Percentiles rank a stretch among this genome's conserved stretches.
These are phyloP conservation scores for Hypoxylon sp. DNA, from an alignment of 2,329 filamentous ascomycete species.

Conservation along the genomic window DNA sequence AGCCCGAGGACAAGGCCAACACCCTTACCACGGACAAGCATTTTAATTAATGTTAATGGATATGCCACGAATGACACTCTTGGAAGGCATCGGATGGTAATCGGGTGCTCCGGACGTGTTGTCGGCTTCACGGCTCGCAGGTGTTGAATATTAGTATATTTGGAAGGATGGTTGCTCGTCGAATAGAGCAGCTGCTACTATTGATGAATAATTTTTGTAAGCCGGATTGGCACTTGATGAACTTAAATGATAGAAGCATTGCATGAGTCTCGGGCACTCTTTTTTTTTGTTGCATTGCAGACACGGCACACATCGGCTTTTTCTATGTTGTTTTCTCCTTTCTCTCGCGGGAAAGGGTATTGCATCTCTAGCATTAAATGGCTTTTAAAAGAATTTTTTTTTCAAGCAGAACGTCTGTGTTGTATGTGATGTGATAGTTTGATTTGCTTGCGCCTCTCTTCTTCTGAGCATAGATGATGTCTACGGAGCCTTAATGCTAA, in stretches of 20 bases:
- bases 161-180: constrained; percentile 6
- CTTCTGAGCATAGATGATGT: background rate
- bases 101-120: background rate
- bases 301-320: constrained; percentile 12
- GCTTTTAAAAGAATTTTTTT: constrained; percentile 20
- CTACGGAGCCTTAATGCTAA: background rate
- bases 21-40: constrained; percentile 53
- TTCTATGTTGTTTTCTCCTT: constrained; percentile 16
- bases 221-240: constrained; percentile 21
- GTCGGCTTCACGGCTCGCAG: constrained; percentile 10
- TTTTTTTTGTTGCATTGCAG: constrained; percentile 25
- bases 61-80: background rate
- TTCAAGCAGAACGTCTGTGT: background rate
- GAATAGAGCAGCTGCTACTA: constrained; percentile 10
- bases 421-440: constrained; percentile 14
- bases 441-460: background rate
- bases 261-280: constrained; percentile 36
- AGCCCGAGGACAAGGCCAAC: constrained; percentile 36
- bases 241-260: constrained; percentile 37
- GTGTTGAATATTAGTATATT: background rate
- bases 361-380: constrained; percentile 32
- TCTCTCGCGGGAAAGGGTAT: constrained; percentile 14
- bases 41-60: constrained; percentile 46
- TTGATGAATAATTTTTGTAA: constrained; percentile 20
- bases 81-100: background rate